A percentile compares a stretch with the other conserved stretches of the same genome.
phyloP scores from a whole-genome alignment of 768 basidiomycete genomes.

The Ramaria sp. region DNA sequence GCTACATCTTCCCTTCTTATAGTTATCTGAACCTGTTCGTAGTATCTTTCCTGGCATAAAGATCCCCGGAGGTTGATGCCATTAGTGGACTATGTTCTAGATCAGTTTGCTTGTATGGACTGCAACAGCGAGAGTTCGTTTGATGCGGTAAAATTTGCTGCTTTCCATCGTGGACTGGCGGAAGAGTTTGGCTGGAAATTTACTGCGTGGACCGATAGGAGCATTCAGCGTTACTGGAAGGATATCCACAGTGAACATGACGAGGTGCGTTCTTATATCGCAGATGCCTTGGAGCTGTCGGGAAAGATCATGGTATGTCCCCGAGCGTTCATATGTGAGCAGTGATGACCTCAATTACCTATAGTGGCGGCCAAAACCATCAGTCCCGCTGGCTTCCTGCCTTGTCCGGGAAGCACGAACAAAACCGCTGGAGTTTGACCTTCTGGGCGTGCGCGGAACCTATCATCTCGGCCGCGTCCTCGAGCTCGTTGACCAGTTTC shows the following conservation, averaged over 20 bases:
- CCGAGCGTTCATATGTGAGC: neutral
- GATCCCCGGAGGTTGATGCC: conserved; percentile 81
- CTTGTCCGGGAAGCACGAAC: conserved; percentile 61
- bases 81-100: conserved; percentile 62
- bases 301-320: conserved; percentile 55
- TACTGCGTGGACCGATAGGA: conserved; percentile 61
- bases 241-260: conserved; percentile 72
- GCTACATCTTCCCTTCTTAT: conserved; percentile 8
- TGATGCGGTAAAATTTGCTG: conserved; percentile 60
- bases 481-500: conserved; percentile 53
- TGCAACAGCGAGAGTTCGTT: conserved; percentile 78
- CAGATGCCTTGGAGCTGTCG: conserved; percentile 62
- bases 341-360: neutral
- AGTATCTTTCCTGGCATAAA: conserved; percentile 70
- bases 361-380: conserved; percentile 57
- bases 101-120: conserved; percentile 55
- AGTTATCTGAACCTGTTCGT: neutral
- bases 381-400: conserved; percentile 46
- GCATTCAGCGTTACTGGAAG: conserved; percentile 56
- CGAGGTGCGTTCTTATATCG: conserved; percentile 67
- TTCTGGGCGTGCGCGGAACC: conserved; percentile 61
- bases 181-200: conserved; percentile 76
- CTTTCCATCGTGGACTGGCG: conserved; percentile 60
- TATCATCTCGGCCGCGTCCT: conserved; percentile 51
- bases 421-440: conserved; percentile 46